phyloP scores from a whole-genome alignment of 2,329 filamentous ascomycete genomes.

The Cladophialophora immunda region DNA sequence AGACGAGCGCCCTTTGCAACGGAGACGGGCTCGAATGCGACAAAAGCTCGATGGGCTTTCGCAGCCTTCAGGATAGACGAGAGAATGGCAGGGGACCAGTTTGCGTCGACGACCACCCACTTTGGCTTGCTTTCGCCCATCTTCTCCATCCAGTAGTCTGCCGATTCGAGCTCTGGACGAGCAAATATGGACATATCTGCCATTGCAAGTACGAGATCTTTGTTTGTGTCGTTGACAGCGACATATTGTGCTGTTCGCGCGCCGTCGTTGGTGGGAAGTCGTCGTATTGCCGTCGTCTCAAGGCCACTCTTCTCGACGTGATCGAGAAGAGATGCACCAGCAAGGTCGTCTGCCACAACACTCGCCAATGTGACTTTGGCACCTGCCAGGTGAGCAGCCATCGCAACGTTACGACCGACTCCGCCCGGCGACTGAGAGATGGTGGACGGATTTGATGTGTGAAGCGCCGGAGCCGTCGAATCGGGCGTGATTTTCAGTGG shows the following conservation, averaged over 20 bases:
- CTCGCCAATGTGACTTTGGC: constrained; percentile 77
- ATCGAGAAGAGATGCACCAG: constrained; percentile 76
- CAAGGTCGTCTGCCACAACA: constrained; percentile 79
- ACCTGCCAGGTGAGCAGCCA: constrained; percentile 77
- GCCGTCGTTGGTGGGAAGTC: constrained; percentile 59
- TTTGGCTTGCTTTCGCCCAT: constrained; percentile 67
- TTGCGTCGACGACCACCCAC: constrained; percentile 86
- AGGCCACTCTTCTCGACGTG: constrained; percentile 72
- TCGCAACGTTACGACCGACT: constrained; percentile 89
- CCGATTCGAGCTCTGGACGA: constrained; percentile 54
- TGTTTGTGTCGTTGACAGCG: constrained; percentile 83
- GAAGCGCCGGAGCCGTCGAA: constrained; percentile 55
- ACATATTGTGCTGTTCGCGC: constrained; percentile 88
- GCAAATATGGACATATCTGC: constrained; percentile 90
- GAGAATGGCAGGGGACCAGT: constrained; percentile 77
- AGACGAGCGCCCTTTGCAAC: constrained; percentile 76
- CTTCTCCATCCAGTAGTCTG: constrained; percentile 68
- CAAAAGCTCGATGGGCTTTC: constrained; percentile 63
- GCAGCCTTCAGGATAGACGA: constrained; percentile 72
- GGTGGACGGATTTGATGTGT: constrained; percentile 85
- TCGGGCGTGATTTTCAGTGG: constrained; percentile 52
- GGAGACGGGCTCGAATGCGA: constrained; percentile 91
- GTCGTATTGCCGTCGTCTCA: constrained; percentile 69
- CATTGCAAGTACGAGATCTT: constrained; percentile 90
- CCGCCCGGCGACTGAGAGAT: constrained; percentile 88